phyloP scores from a whole-genome alignment of 345 rosid genomes.

The Syzygium grande region DNA sequence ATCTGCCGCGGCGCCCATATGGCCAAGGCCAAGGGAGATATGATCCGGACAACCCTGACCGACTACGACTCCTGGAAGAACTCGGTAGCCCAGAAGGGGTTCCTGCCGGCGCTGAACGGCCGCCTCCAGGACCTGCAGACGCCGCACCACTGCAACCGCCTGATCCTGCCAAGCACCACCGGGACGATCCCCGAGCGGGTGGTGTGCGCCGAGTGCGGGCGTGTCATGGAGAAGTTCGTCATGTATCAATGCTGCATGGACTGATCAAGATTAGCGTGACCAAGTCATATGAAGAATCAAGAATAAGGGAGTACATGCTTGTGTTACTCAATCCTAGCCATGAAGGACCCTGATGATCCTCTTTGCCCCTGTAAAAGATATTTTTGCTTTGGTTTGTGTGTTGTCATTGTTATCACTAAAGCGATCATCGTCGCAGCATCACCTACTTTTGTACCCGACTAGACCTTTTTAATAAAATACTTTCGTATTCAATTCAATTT shows the following conservation, averaged over 20 bases:
- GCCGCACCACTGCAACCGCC: conserved; percentile 44
- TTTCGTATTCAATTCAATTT: too few relatives aligned
- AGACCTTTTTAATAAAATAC: too few relatives aligned
- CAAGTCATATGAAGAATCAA: not conserved
- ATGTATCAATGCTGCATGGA: conserved; percentile 60
- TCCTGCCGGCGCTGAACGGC: conserved; percentile 29
- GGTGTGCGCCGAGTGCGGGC: conserved; percentile 47
- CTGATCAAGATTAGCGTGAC: not conserved
- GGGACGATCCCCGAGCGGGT: conserved; percentile 40
- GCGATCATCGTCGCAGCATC: not conserved
- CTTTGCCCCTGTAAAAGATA: not conserved
- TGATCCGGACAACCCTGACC: conserved; percentile 4
- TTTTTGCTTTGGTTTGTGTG: not conserved
- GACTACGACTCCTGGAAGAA: conserved; percentile 21
- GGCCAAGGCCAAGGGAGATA: conserved; percentile 31
- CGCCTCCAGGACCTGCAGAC: conserved; percentile 13
- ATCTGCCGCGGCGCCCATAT: conserved; percentile 19
- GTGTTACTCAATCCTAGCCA: not conserved
- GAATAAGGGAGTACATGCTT: not conserved
- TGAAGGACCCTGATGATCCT: not conserved
- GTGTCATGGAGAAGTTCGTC: conserved; percentile 49
- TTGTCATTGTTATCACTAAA: not conserved
- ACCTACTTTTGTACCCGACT: not conserved
- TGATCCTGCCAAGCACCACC: conserved; percentile 31
- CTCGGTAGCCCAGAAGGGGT: conserved; percentile 4